Conservation (phyloP, 2,329 filamentous ascomycete species). For the Plectosphaerella plurivora region DNA sequence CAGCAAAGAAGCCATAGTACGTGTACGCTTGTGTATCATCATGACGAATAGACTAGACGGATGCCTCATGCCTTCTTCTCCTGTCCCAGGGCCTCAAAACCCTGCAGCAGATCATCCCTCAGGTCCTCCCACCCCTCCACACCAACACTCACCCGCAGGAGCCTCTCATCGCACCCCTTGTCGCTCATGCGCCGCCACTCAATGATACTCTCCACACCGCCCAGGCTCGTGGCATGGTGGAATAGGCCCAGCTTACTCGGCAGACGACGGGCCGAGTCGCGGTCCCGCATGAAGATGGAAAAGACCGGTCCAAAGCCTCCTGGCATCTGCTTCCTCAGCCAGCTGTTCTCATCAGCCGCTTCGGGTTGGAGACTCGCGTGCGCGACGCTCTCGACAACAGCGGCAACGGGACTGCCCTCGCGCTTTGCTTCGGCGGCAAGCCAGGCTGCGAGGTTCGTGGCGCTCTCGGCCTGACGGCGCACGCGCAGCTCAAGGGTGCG, state of each 20-base stretch:
- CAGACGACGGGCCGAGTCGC: slow-evolving; percentile 58
- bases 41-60: not conserved
- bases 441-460: slow-evolving; percentile 68
- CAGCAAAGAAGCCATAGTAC: not conserved
- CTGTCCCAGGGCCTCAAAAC: slow-evolving; percentile 51
- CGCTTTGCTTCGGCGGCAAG: slow-evolving; percentile 43
- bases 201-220: slow-evolving; percentile 91
- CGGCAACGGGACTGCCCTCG: slow-evolving; percentile 35
- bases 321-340: slow-evolving; percentile 87
- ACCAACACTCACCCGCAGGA: slow-evolving; percentile 81
- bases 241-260: slow-evolving; percentile 79
- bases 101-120: slow-evolving; percentile 66
- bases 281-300: slow-evolving; percentile 60
- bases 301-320: slow-evolving; percentile 89
- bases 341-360: slow-evolving; percentile 50
- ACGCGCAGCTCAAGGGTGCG: slow-evolving; percentile 84
- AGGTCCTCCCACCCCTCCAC: slow-evolving; percentile 86
- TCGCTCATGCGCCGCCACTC: slow-evolving; percentile 96
- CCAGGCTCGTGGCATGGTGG: slow-evolving; percentile 90
- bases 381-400: slow-evolving; percentile 55
- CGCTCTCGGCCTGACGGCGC: slow-evolving; percentile 67
- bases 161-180: slow-evolving; percentile 59
- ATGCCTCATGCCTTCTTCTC: slow-evolving; percentile 15
- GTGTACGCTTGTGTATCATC: not conserved
- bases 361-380: slow-evolving; percentile 79